Base-by-base conservation (phyloP, 1,284 basidiomycete species). In the Pseudozyma hubeiensis region DNA sequence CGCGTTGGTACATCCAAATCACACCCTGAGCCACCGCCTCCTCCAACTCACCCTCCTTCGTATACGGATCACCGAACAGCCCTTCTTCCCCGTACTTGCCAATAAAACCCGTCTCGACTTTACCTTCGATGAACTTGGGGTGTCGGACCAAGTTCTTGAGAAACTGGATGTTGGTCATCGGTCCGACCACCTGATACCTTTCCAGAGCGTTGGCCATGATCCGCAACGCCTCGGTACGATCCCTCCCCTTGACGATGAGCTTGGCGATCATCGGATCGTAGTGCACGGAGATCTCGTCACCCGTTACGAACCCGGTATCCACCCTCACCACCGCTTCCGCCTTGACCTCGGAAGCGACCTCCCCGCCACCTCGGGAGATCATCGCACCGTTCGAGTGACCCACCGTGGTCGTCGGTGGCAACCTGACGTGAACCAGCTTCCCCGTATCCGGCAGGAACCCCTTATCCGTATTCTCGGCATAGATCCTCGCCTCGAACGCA, bases 181-280 rank as follows among this genome's bases (percentile, higher is more conserved):
- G 91, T 13, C 94, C 94, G 0, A 94, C 93, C 54, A 97, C 91
- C 80, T 92, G 90, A 83, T 96, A 97, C 79, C 94, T 90, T 57
- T 91, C 91, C 48, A 97, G 85, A 6, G 93, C 93, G 54, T 90
- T 89, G 9, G 91, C 86, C 62, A 97, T 87, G 78, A 93, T 87
- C 9, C 92, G 87, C 68, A 97, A 85, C 0, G 94, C 94, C 80
- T 94, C 92, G 2, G 89, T 89, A n/a, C 94, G 88, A 84, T 96
- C 92, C 39, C 90, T 86, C 11, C 92, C 94, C 77, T 94, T 92
- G 9, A 93, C 93, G 44, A 97, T 91, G n/a, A 97, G 89, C 77
- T 94, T 94, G 31, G 93, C 90, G 68, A 95, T 95, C 90, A 97
- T 92, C 0, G 94, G 93, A 80, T 97, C 94, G 84, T 97, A 97